phyloP scores from a whole-genome alignment of 768 basidiomycete genomes.

The Termitomyces sp. region DNA sequence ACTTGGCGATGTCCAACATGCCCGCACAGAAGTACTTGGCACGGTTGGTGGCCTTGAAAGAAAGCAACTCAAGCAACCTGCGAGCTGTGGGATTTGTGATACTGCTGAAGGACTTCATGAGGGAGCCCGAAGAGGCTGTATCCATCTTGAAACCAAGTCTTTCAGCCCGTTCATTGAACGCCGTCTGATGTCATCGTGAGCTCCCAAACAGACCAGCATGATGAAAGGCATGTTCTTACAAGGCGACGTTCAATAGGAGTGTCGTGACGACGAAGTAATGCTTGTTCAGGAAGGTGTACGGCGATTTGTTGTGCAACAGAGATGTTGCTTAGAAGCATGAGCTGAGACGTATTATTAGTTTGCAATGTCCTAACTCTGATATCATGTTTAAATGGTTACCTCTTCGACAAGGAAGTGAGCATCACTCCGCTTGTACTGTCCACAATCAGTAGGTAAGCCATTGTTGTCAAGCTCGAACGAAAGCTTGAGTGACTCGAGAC shows the following conservation, averaged over 20 bases:
- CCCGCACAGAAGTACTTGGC: slow-evolving; percentile 99
- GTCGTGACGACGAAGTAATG: slow-evolving; percentile 94
- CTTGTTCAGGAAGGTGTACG: slow-evolving; percentile 92
- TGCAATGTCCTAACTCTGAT: neutral
- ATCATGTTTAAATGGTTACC: slow-evolving; percentile 35
- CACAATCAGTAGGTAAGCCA: slow-evolving; percentile 79
- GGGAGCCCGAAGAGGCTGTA: slow-evolving; percentile 65
- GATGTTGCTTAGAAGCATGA: slow-evolving; percentile 91
- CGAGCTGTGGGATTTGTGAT: slow-evolving; percentile 72
- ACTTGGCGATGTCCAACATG: slow-evolving; percentile 99
- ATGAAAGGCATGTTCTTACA: slow-evolving; percentile 35
- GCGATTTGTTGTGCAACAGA: slow-evolving; percentile 91
- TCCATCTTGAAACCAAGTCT: slow-evolving; percentile 85
- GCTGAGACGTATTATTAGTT: slow-evolving; percentile 41
- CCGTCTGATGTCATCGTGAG: slow-evolving; percentile 42
- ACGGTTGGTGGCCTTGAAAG: slow-evolving; percentile 87
- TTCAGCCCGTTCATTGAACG: slow-evolving; percentile 75
- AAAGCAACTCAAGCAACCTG: slow-evolving; percentile 75
- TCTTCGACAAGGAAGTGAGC: slow-evolving; percentile 87
- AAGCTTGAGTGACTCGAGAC: slow-evolving; percentile 62
- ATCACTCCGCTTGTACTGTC: slow-evolving; percentile 55
- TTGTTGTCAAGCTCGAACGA: slow-evolving; percentile 75
- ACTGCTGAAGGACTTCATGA: slow-evolving; percentile 81
- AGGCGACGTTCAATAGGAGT: slow-evolving; percentile 88
- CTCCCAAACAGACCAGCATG: neutral